A percentile compares a stretch with the other conserved stretches of the same genome.
phyloP scores from a whole-genome alignment of 1,139 yeast species.

The Taiozyma onychis region DNA sequence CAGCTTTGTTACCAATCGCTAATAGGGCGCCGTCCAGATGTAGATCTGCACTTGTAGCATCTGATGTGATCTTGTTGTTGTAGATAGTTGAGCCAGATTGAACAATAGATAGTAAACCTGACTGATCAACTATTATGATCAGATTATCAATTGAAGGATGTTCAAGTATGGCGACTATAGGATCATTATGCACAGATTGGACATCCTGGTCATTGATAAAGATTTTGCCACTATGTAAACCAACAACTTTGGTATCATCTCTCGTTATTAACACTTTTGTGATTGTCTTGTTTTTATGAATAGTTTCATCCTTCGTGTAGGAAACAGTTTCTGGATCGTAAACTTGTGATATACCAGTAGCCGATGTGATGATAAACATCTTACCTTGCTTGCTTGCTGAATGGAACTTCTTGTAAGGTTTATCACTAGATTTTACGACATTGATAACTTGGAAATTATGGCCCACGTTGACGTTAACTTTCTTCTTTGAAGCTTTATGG shows the following conservation, averaged over 20 bases:
- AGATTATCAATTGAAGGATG: slow-evolving; percentile 30
- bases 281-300: slow-evolving; percentile 11
- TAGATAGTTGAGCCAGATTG: slow-evolving; percentile 2
- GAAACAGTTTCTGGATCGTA: slow-evolving; percentile 15
- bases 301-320: slow-evolving; percentile 9
- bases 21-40: slow-evolving; percentile 66
- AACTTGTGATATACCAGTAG: slow-evolving; percentile 26
- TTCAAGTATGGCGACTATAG: slow-evolving; percentile 23
- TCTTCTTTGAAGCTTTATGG: slow-evolving; percentile 39
- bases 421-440: slow-evolving; percentile 1
- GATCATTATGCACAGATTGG: slow-evolving; percentile 11
- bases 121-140: slow-evolving; percentile 28
- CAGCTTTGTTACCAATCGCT: slow-evolving; percentile 40
- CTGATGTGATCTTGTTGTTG: slow-evolving; percentile 7
- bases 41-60: slow-evolving; percentile 33
- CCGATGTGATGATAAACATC: slow-evolving; percentile 13
- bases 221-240: slow-evolving; percentile 17
- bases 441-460: slow-evolving; percentile 6
- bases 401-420: slow-evolving; percentile 15
- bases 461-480: slow-evolving; percentile 26
- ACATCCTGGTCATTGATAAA: slow-evolving; percentile 9
- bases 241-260: slow-evolving; percentile 8
- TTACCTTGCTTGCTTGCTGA: slow-evolving; percentile 4
- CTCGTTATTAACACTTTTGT: slow-evolving; percentile 6
- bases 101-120: slow-evolving; percentile 31